These are phyloP conservation scores for Leccinum longicurvipes DNA, from an alignment of 768 basidiomycete species.

Conservation along the genomic window DNA sequence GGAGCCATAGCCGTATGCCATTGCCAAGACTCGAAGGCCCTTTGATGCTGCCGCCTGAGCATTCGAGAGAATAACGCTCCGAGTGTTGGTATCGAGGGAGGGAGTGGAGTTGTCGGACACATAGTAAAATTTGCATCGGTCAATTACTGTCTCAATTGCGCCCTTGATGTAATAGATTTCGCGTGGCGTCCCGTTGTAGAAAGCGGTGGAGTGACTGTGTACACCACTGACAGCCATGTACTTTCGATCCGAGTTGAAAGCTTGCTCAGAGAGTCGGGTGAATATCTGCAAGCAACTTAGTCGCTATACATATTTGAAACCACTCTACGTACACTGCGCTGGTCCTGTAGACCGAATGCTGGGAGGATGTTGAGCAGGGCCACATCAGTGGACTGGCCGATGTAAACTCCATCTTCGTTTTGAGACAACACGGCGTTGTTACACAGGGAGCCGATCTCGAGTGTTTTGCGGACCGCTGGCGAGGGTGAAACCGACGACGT, in stretches of 20 bases:
- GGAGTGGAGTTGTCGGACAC: slow-evolving; percentile 89
- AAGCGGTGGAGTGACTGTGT: slow-evolving; percentile 37
- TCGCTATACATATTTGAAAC: background rate
- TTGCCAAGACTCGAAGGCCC: slow-evolving; percentile 84
- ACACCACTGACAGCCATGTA: slow-evolving; percentile 88
- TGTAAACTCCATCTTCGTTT: slow-evolving; percentile 67
- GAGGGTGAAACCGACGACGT: slow-evolving; percentile 49
- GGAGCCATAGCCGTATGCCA: slow-evolving; percentile 82
- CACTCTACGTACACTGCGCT: slow-evolving; percentile 54
- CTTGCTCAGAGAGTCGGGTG: slow-evolving; percentile 69
- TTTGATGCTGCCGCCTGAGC: slow-evolving; percentile 70
- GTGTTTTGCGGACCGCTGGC: slow-evolving; percentile 66
- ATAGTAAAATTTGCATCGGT: slow-evolving; percentile 86
- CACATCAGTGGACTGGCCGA: slow-evolving; percentile 93
- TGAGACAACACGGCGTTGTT: slow-evolving; percentile 73
- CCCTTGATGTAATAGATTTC: slow-evolving; percentile 93
- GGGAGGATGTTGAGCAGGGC: slow-evolving; percentile 80
- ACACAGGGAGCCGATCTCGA: slow-evolving; percentile 84
- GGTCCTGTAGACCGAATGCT: slow-evolving; percentile 64
- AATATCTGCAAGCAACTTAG: slow-evolving; percentile 47
- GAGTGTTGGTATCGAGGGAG: slow-evolving; percentile 63
- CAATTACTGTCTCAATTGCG: slow-evolving; percentile 83
- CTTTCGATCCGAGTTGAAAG: slow-evolving; percentile 93
- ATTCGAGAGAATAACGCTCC: slow-evolving; percentile 63
- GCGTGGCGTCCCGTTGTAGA: slow-evolving; percentile 36